These are phyloP conservation scores for Fragilariopsis cylindrus DNA, from an alignment of 108 stramenopile species.

Conservation along the genomic window DNA sequence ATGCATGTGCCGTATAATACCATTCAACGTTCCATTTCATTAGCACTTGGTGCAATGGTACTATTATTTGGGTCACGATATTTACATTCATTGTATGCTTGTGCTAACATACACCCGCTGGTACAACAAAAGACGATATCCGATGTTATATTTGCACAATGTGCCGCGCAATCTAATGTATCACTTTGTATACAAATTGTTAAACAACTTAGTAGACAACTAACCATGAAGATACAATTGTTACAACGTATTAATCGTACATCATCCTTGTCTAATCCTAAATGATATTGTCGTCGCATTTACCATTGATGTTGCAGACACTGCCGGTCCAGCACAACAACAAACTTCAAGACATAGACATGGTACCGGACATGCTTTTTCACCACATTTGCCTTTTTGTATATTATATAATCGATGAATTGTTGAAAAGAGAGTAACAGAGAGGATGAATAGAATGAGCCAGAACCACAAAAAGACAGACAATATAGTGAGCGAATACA, in stretches of 20 bases:
- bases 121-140: constrained; percentile 73
- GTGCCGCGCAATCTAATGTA: constrained; percentile 29
- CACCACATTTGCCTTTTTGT: constrained; percentile 43
- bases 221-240: constrained; percentile 58
- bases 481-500: too few relatives aligned
- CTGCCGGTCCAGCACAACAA: constrained; percentile 68
- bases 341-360: constrained; percentile 76
- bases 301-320: constrained; percentile 55
- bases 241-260: constrained; percentile 75
- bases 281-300: constrained; percentile 55
- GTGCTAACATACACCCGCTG: constrained; percentile 77
- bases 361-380: constrained; percentile 60
- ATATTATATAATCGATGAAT: too few relatives aligned
- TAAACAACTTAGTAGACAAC: constrained; percentile 20
- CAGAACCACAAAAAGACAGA: too few relatives aligned
- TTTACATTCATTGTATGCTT: constrained; percentile 68
- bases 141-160: constrained; percentile 49
- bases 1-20: too few relatives aligned
- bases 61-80: background rate
- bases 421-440: too few relatives aligned
- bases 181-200: constrained; percentile 28
- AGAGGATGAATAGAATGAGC: too few relatives aligned
- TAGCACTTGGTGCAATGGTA: background rate
- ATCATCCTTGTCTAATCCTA: constrained; percentile 79
- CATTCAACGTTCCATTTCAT: too few relatives aligned